Conservation (phyloP, 2,329 filamentous ascomycete species). For the Bipolaris gigantea region DNA sequence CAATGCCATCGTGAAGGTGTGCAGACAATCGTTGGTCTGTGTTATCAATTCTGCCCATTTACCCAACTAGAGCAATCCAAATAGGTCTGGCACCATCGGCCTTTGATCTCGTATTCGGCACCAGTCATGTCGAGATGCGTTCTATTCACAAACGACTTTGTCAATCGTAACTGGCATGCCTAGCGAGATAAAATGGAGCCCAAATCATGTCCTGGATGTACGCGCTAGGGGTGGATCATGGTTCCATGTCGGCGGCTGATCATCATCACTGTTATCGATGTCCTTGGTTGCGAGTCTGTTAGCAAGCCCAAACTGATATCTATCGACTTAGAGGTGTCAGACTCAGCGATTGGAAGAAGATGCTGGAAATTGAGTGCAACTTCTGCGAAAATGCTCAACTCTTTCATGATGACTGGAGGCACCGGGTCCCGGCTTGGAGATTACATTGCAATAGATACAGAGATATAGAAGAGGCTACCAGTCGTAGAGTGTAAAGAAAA, state of each 20-base stretch:
- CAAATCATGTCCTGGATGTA: not conserved
- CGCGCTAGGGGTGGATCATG: slow-evolving; percentile 20
- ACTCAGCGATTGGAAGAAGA: not conserved
- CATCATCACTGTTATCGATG: slow-evolving; percentile 15
- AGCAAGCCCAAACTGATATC: not conserved
- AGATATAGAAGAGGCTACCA: slow-evolving; percentile 27
- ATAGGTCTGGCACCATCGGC: slow-evolving; percentile 32
- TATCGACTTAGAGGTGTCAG: not conserved
- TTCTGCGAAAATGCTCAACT: not conserved
- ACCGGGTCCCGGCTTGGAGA: slow-evolving; percentile 16
- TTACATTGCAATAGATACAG: slow-evolving; percentile 36
- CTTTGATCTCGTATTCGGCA: slow-evolving; percentile 4
- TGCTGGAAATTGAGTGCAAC: slow-evolving; percentile 3
- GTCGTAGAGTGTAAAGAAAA: slow-evolving; percentile 17
- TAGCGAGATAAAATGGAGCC: slow-evolving; percentile 13
- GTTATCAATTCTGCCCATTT: slow-evolving; percentile 3
- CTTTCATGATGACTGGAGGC: slow-evolving; percentile 5
- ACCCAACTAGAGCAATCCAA: slow-evolving; percentile 14
- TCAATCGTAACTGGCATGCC: slow-evolving; percentile 13
- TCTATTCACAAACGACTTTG: slow-evolving; percentile 2
- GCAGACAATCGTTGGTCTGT: slow-evolving; percentile 5
- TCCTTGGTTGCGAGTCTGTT: not conserved
- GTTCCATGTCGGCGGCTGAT: slow-evolving; percentile 28
- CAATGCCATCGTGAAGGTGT: not conserved
- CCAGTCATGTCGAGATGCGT: slow-evolving; percentile 2